phyloP scores from a whole-genome alignment of 352 stramenopile genomes.

The Phytophthora meadii region DNA sequence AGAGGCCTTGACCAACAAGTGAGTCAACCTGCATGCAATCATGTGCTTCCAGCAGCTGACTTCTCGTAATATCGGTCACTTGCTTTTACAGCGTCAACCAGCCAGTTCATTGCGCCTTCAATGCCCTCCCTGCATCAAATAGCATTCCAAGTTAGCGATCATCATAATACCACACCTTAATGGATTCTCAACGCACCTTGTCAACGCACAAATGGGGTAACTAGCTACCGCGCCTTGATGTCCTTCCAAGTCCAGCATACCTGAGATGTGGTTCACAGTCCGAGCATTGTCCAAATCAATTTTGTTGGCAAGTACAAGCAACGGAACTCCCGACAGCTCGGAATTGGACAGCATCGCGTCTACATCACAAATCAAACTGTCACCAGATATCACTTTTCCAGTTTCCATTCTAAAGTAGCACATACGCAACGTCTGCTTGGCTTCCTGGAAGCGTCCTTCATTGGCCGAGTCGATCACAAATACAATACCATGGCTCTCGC shows the following conservation, averaged over 20 bases:
- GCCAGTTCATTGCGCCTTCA: slow-evolving; percentile 73
- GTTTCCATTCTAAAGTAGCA: background rate
- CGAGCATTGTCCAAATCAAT: slow-evolving; percentile 81
- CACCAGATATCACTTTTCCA: background rate
- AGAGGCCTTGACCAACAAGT: background rate
- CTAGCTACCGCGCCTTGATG: slow-evolving; percentile 49
- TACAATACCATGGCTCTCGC: slow-evolving; percentile 91
- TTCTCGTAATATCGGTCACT: slow-evolving; percentile 77
- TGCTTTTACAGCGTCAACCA: slow-evolving; percentile 73
- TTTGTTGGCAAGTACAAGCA: slow-evolving; percentile 93
- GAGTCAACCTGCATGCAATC: slow-evolving; percentile 6
- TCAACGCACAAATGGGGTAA: slow-evolving; percentile 70
- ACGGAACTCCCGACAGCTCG: slow-evolving; percentile 80
- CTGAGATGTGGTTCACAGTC: slow-evolving; percentile 48
- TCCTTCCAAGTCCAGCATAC: slow-evolving; percentile 51
- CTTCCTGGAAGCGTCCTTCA: slow-evolving; percentile 87
- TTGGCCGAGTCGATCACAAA: slow-evolving; percentile 93
- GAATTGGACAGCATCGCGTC: slow-evolving; percentile 83
- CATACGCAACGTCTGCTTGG: slow-evolving; percentile 84
- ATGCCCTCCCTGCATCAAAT: slow-evolving; percentile 60
- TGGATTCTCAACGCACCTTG: slow-evolving; percentile 32
- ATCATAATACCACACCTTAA: background rate
- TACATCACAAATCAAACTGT: slow-evolving; percentile 23
- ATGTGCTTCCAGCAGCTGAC: slow-evolving; percentile 24
- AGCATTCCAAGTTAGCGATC: slow-evolving; percentile 3